Evolutionary conservation across 31 red algal species (phyloP).

Genomic region (Asparagopsis taxiformis): DNA sequence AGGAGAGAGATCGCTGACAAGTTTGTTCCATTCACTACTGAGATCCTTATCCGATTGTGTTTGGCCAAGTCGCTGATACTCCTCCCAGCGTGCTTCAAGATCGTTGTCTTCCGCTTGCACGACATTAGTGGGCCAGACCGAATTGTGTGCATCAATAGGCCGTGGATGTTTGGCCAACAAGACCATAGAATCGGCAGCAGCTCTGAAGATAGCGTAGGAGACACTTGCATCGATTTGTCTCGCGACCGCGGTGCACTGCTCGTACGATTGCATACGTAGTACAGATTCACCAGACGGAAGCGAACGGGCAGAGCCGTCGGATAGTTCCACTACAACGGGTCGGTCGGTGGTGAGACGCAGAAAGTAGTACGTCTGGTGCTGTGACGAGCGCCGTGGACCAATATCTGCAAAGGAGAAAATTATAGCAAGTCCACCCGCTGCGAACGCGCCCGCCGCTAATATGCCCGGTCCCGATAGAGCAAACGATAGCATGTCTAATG

Average conservation of each 20-base stretch:
- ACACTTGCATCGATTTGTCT: conserved; percentile 12
- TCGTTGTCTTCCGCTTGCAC: conserved; percentile 8
- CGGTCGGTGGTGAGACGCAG: conserved; percentile 11
- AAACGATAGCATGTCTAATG: conserved; percentile 58
- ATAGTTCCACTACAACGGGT: conserved; percentile 15
- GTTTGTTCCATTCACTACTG: conserved; percentile 41
- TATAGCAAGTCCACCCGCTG: conserved; percentile 4
- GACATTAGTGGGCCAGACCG: conserved; percentile 9
- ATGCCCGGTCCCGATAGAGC: conserved; percentile 56
- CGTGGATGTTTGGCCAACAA: conserved; percentile 19
- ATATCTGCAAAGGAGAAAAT: conserved; percentile 49
- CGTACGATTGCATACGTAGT: conserved; percentile 23
- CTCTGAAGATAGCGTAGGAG: conserved; percentile 17
- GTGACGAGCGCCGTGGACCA: conserved; percentile 11
- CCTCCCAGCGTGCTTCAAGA: conserved; percentile 35
- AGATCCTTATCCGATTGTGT: conserved; percentile 5
- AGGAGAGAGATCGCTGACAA: conserved; percentile 13
- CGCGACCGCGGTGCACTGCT: conserved; percentile 26
- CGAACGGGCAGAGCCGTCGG: conserved; percentile 20
- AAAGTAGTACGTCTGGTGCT: conserved; percentile 2
- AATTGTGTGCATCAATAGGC: conserved; percentile 9
- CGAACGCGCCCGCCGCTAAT: conserved; percentile 17
- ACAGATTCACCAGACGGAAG: conserved; percentile 31
- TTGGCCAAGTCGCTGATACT: conserved; percentile 45
- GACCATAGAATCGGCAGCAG: conserved; percentile 5